Base-by-base conservation (phyloP, 352 stramenopile genomes). In the Phytophthora fragariae region DNA sequence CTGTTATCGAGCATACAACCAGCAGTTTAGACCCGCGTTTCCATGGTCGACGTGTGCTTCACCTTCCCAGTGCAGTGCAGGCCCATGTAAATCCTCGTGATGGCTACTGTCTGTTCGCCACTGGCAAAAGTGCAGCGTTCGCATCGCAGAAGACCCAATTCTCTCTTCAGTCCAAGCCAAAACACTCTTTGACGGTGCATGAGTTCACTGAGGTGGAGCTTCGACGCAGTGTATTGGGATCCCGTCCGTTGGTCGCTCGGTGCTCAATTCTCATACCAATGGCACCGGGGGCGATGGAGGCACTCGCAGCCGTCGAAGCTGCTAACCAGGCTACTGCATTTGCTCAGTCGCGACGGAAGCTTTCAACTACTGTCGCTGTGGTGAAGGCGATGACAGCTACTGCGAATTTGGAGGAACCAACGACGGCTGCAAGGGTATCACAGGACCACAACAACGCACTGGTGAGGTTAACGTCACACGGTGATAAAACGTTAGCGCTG, bases 1-100 rank as follows among this genome's bases (percentile, higher is more conserved):
- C 74, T 11, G 65, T 77, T 0, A 69, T 92, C 35, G 85, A 92
- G 56, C 85, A 92, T 44, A 60, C 76, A 29, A 81, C 72, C 44
- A 87, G 64, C 59, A 89, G 80, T 60, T 31, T 75, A 12, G 85
- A 92, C 44, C 33, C 70, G 14, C 81, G 85, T 14, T 92, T 88
- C 52, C 76, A 85, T 39, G 80, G 75, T 46, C 78, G 80, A 21
- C 66, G 70, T 0, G 66, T 86, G 17, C 29, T 89, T 21, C 74
- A 80, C n/a, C 27, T 89, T 10, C 80, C 85, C 0, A 52, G 52
- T 2, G 73, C 76, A 10, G 63, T 92, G 19, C 57, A 82, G 21
- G 77, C 86, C 15, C 68, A 88, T n/a, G 72, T 92, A 17, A 81
- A 55, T 54, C 70, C 73, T 14, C 85, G 80, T 3, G 80, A 91